These are phyloP conservation scores for Auxenochlorella pyrenoidosa DNA, from an alignment of 139 green algal genomes.

Conservation along the genomic window DNA sequence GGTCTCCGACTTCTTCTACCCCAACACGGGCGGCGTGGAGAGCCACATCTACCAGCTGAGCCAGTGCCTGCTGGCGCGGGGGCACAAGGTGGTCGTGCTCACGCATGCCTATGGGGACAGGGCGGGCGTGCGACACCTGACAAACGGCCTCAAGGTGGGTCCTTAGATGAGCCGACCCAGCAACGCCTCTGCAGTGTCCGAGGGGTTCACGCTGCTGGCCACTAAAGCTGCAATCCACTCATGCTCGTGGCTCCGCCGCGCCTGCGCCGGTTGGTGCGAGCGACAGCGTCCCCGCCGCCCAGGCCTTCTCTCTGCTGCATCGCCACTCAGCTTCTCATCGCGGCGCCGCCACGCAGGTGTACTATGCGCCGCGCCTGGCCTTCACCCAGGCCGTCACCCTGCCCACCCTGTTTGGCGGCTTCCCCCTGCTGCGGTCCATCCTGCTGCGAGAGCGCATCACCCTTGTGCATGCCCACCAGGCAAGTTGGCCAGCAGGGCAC, in stretches of 20 bases:
- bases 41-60: conserved; percentile 96
- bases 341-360: conserved; percentile 84
- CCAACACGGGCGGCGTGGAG: conserved; percentile 95
- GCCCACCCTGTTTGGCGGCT: conserved; percentile 75
- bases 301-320: too few relatives aligned
- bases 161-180: background rate
- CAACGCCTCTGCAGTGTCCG: background rate
- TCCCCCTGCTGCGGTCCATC: conserved; percentile 69
- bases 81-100: conserved; percentile 88
- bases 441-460: conserved; percentile 82
- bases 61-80: conserved; percentile 84
- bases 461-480: conserved; percentile 87
- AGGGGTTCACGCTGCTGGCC: background rate
- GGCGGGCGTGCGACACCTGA: conserved; percentile 85
- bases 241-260: too few relatives aligned
- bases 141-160: conserved; percentile 92
- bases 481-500: background rate
- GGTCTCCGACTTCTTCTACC: conserved; percentile 98
- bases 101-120: conserved; percentile 84
- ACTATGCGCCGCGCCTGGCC: conserved; percentile 86
- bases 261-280: too few relatives aligned
- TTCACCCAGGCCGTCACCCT: conserved; percentile 78
- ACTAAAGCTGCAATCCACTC: too few relatives aligned
- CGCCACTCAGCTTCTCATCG: too few relatives aligned
- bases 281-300: too few relatives aligned